These are phyloP conservation scores for Camellia lanceoleosa DNA, from an alignment of 148 eudicot genomes.

Conservation along the genomic window DNA sequence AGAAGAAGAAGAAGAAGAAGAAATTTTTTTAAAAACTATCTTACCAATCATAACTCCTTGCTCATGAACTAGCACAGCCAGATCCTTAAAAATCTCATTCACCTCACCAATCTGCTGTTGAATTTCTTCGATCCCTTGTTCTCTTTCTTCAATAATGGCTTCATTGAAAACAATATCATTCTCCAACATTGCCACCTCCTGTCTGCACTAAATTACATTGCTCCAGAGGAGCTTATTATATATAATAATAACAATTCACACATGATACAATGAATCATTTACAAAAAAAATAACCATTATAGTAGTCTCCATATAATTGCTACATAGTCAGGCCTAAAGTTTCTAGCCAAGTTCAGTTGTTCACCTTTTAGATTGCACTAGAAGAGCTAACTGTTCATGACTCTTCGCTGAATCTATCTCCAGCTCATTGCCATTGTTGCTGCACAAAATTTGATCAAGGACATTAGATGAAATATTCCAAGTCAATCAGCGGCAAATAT, in stretches of 20 bases:
- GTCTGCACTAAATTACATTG: slow-evolving; percentile 34
- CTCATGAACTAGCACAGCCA: slow-evolving; percentile 51
- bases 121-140: slow-evolving; percentile 61
- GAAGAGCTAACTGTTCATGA: slow-evolving; percentile 15
- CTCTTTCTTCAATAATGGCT: slow-evolving; percentile 67
- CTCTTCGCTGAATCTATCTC: slow-evolving; percentile 18
- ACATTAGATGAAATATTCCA: neutral
- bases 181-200: slow-evolving; percentile 37
- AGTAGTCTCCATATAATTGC: neutral
- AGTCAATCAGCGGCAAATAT: neutral
- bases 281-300: neutral
- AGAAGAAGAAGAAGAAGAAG: neutral
- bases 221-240: too few species aligned
- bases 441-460: slow-evolving; percentile 4
- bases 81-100: slow-evolving; percentile 62
- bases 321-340: neutral
- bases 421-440: slow-evolving; percentile 12
- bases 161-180: slow-evolving; percentile 52
- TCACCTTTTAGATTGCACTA: slow-evolving; percentile 19
- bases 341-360: neutral
- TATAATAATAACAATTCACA: too few species aligned
- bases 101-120: slow-evolving; percentile 62
- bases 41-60: slow-evolving; percentile 53
- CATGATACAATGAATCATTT: neutral
- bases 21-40: slow-evolving; percentile 8